Conservation (phyloP, 768 basidiomycete species). For the Termitomyces titanicus region DNA sequence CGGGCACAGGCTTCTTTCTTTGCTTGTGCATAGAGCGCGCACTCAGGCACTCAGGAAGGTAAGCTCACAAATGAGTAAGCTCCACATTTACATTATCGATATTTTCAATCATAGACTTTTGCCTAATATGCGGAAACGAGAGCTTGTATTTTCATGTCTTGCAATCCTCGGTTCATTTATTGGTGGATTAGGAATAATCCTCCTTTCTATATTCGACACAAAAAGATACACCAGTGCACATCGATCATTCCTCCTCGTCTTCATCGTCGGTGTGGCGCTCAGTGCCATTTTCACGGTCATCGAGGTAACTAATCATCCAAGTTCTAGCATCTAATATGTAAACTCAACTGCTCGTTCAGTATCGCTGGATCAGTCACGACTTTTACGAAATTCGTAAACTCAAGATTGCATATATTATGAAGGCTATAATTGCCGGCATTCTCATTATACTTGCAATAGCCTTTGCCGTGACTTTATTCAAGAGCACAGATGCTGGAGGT, state of each 20-base stretch:
- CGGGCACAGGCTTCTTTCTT: conserved; percentile 57
- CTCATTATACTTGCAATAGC: conserved; percentile 62
- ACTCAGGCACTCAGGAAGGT: conserved; percentile 64
- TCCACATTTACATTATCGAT: not conserved
- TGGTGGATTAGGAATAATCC: conserved; percentile 61
- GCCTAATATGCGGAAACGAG: conserved; percentile 53
- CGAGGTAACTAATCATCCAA: conserved; percentile 42
- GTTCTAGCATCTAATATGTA: not conserved
- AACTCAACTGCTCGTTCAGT: conserved; percentile 32
- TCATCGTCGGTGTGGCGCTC: conserved; percentile 67
- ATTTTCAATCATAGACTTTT: conserved; percentile 40
- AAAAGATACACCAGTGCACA: conserved; percentile 49
- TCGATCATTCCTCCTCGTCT: conserved; percentile 61
- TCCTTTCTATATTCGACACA: conserved; percentile 73
- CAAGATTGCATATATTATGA: conserved; percentile 52
- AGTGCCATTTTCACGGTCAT: conserved; percentile 72
- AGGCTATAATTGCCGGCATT: conserved; percentile 54
- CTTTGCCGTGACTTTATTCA: conserved; percentile 53
- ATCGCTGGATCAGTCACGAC: conserved; percentile 60
- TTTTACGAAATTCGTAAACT: conserved; percentile 43
- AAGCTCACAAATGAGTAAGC: conserved; percentile 8
- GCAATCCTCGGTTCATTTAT: conserved; percentile 59
- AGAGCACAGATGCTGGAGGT: conserved; percentile 48
- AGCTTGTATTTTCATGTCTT: conserved; percentile 50
- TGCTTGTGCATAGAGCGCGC: conserved; percentile 59